Conservation (phyloP, 2,329 filamentous ascomycete species). For the Thelonectria rubi region DNA sequence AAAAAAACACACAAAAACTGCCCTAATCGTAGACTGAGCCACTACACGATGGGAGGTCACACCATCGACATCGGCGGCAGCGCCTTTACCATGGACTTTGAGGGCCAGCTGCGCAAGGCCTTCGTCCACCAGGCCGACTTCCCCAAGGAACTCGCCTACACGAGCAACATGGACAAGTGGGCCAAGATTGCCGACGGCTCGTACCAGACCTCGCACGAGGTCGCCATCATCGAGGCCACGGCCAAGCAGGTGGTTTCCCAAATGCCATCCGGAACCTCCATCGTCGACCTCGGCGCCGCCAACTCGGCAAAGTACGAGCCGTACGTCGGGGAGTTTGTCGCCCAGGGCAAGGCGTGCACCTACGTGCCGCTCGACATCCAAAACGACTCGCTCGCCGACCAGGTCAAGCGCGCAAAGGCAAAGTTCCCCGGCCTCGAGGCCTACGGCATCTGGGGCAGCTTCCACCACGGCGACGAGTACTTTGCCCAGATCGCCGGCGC, state of each 20-base stretch:
- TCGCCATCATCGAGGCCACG: conserved; percentile 31
- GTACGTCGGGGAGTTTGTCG: conserved; percentile 29
- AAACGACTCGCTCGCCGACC: conserved; percentile 6
- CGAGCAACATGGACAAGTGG: conserved; percentile 34
- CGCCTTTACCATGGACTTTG: conserved; percentile 4
- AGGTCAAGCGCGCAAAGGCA: conserved; percentile 27
- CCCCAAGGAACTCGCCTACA: conserved; percentile 40
- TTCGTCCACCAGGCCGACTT: conserved; percentile 29
- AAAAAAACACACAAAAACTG: no score
- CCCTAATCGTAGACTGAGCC: no score
- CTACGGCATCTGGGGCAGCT: conserved; percentile 35
- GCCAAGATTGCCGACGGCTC: conserved; percentile 26
- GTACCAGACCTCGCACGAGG: conserved; percentile 33
- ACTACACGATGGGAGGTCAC: no score
- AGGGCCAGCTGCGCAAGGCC: conserved; percentile 21
- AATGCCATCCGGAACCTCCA: conserved; percentile 22
- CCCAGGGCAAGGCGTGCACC: conserved; percentile 26
- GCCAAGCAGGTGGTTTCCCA: conserved; percentile 16
- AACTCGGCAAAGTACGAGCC: conserved; percentile 37
- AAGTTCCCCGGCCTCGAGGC: conserved; percentile 22
- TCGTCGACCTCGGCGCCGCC: conserved; percentile 35
- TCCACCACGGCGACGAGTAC: conserved; percentile 31
- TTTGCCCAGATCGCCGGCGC: conserved; percentile 12
- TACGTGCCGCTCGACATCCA: conserved; percentile 34
- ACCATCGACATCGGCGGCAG: conserved; percentile 36